Percentiles rank a stretch among this genome's conserved stretches.
Conservation (phyloP, 306 rosid species). For the Medicago ruthenica region DNA sequence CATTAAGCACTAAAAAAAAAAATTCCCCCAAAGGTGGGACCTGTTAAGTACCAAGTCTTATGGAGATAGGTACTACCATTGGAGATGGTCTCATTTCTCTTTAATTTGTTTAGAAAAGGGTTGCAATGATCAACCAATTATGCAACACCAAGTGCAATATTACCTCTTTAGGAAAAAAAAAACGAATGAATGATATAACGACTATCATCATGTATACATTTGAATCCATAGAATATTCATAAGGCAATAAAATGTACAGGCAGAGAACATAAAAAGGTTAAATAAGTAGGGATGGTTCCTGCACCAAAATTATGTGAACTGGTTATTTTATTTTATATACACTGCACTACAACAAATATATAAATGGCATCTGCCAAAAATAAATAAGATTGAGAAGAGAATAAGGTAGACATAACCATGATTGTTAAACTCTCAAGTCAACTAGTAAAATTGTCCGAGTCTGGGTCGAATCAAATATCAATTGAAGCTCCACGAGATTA, state of each 20-base stretch:
- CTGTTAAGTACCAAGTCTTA: too few species aligned
- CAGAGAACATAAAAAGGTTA: too few species aligned
- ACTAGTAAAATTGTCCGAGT: background rate
- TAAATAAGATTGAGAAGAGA: slow-evolving; percentile 26
- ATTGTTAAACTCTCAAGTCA: background rate
- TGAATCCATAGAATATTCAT: slow-evolving; percentile 11
- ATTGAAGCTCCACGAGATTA: background rate
- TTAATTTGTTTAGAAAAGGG: too few species aligned
- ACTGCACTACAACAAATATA: slow-evolving; percentile 68
- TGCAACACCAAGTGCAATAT: too few species aligned
- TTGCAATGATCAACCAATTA: too few species aligned
- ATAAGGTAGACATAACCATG: slow-evolving; percentile 31
- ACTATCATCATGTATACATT: slow-evolving; percentile 31
- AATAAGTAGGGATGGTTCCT: background rate
- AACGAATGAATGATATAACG: slow-evolving; percentile 11
- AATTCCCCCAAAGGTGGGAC: too few species aligned
- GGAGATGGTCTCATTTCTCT: too few species aligned
- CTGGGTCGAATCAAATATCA: background rate
- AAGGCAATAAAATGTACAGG: background rate
- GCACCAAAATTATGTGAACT: slow-evolving; percentile 26
- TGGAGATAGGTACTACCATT: too few species aligned
- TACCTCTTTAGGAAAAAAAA: background rate
- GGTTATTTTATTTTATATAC: slow-evolving; percentile 63
- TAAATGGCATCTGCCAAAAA: slow-evolving; percentile 59
- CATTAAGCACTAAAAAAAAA: too few species aligned